phyloP scores from a whole-genome alignment of 352 stramenopile species.

The Phytopythium montanum region DNA sequence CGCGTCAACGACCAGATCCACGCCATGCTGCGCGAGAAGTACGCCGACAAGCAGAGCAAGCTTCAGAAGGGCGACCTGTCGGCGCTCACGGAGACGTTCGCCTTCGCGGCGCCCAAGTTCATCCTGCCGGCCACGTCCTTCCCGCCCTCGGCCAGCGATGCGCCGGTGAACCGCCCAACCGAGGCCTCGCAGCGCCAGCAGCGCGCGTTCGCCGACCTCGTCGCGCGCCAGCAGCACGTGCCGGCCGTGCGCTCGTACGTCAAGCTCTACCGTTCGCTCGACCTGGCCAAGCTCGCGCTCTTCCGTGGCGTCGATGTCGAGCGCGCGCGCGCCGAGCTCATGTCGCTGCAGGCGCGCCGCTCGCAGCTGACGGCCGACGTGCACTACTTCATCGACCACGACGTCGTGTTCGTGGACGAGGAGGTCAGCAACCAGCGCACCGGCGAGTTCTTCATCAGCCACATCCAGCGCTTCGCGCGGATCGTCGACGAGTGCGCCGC shows the following conservation, averaged over 20 bases:
- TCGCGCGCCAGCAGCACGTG: constrained; percentile 83
- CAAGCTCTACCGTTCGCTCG: constrained; percentile 96
- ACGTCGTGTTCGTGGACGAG: constrained; percentile 82
- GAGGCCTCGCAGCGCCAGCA: constrained; percentile 75
- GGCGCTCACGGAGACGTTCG: constrained; percentile 89
- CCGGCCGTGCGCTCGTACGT: constrained; percentile 93
- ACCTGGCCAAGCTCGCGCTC: constrained; percentile 91
- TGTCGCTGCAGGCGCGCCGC: constrained; percentile 74
- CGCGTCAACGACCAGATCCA: constrained; percentile 85
- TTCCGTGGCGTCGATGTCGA: constrained; percentile 86
- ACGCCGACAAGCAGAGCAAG: constrained; percentile 89
- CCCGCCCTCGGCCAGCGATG: constrained; percentile 26
- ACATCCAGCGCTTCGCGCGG: constrained; percentile 86
- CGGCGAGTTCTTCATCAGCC: constrained; percentile 88
- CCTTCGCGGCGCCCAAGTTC: constrained; percentile 94
- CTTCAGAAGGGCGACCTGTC: constrained; percentile 78
- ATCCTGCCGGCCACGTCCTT: constrained; percentile 83
- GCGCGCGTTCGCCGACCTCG: constrained; percentile 89
- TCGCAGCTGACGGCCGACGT: constrained; percentile 68
- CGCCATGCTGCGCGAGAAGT: constrained; percentile 92
- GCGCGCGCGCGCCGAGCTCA: constrained; percentile 66
- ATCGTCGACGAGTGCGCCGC: constrained; percentile 82
- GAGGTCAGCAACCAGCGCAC: constrained; percentile 83
- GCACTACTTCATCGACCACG: constrained; percentile 77
- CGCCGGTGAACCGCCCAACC: constrained; percentile 47